Evolutionary conservation across 495 filamentous ascomycete species (phyloP), one percentile per base, ranked within the genome.

Genomic region (Talaromyces trachyspermus): DNA sequence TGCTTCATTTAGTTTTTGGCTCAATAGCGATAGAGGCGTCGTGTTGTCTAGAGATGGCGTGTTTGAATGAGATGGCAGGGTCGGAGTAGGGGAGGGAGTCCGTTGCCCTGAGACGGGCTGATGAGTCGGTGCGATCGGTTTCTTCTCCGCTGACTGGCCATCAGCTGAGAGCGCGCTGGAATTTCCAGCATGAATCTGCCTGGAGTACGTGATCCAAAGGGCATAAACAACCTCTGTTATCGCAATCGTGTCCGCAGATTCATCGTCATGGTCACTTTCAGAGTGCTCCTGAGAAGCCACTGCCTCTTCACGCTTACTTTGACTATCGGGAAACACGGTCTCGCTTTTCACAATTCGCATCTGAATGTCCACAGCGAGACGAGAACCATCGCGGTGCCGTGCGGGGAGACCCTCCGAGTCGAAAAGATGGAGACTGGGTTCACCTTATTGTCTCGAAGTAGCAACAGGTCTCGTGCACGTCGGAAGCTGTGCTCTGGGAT

Each of bases 401-500:
- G 92, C 94, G 11, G 81, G 79, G 33, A 97, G 71, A 12, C 92
- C 91, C 53, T 83, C 80, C 1, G 92, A 85, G 46, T 81, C 80
- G 11, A 88, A 50, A 97, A 94, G 17, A 81, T 76, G 1, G 79
- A 72, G 4, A 87, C 83, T 6, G 87, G 86, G 40, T 71, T 66
- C 24, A 81, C 78, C 32, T 82, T 86, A 15, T 84, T 87, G 54
- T 95, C 86, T 40, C 85, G 79, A 38, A 96, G 68, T 4, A 87
- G 83, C 12, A 95, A 76, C 39, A 94, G 75, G 1, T 86, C 88
- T 52, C 88, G 77, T 11, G 92, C 94, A 43, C 90, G 84, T 29
- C 94, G 80, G 63, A 97, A 97, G 49, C 85, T 92, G 60, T 95
- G 88, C 64, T 98, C 92, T 4, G 92, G 94, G 43, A 98, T 83